phyloP scores from a whole-genome alignment of 768 basidiomycete genomes.

The Leccinum fibrillosum region DNA sequence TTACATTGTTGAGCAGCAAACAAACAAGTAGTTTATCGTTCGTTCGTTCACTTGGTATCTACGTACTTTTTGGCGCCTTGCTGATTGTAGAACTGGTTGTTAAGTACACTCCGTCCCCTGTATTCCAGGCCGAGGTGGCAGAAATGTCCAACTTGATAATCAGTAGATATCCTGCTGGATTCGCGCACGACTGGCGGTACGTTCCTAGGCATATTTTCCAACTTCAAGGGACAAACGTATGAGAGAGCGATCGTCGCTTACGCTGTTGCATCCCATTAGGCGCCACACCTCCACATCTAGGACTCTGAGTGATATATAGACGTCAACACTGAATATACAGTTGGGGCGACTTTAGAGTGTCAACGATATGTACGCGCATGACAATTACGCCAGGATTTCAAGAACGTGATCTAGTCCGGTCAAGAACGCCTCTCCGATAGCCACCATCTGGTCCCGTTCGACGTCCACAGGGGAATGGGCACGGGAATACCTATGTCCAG shows the following conservation, averaged over 20 bases:
- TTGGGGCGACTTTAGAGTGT: neutral
- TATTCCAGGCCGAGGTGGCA: too few species aligned
- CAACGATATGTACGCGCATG: neutral
- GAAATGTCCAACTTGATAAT: too few species aligned
- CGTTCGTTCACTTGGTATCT: neutral
- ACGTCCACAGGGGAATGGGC: neutral
- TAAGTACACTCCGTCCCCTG: too few species aligned
- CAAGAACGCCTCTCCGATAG: constrained; percentile 17
- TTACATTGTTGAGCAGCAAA: neutral
- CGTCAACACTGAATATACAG: neutral
- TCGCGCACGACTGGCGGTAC: too few species aligned
- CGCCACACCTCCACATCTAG: neutral
- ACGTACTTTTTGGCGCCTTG: too few species aligned
- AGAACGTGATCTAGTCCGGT: constrained; percentile 12
- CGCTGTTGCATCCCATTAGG: too few species aligned
- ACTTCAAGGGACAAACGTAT: too few species aligned
- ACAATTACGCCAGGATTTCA: constrained; percentile 9
- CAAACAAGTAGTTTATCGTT: neutral
- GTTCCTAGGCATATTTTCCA: too few species aligned
- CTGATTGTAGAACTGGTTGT: too few species aligned
- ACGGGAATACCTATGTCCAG: neutral
- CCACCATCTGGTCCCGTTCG: neutral
- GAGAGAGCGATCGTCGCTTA: too few species aligned
- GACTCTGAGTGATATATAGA: neutral
- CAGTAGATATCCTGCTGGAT: too few species aligned